Base-by-base conservation (phyloP, 2,329 filamentous ascomycete species). In the Aspergillus bombycis region DNA sequence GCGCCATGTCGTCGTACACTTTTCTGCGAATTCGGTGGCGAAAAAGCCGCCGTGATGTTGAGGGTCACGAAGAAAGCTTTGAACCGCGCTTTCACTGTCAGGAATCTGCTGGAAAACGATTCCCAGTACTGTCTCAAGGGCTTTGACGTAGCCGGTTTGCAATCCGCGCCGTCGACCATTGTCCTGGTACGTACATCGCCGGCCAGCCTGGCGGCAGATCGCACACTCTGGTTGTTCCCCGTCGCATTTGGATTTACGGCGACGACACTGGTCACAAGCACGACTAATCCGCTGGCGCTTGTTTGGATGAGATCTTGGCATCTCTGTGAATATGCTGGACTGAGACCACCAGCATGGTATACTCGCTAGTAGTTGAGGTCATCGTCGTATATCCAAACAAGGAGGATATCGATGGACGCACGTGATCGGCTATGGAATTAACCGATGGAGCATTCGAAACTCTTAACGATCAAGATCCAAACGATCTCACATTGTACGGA, bases 161-260 rank as follows among this genome's bases (percentile, higher is more conserved):
- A 41, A 41, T n/a, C 38, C 38, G 19, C 38, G 38, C 7, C 38
- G 38, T 41, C 38, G 16, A 23, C 91, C 58, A 21, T 58, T 63
- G 19, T 60, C 65, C 23, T 67, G 36, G 54, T 71, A 71, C 9
- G 65, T 69, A 45, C 69, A 71, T 5, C 58, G 46, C 23, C 66
- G 64, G 26, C 62, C 61, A 4, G 63, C 62, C 30, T 57, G 46
- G n/a, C 53, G 55, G 76, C 90, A 92, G 8, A 88, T 87, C 48
- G 84, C 84, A 75, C 89, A 92, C 21, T 79, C 79, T 5, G 89
- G 89, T 66, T 87, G 85, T n/a, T 80, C 80, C 19, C 90, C 89
- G 71, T 92, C 89, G 74, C 89, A 92, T 70, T 89, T 90, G 73
- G 91, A 89, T 62, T 88, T 84, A 36, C 86, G 85, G 56, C 88